Conservation (phyloP, 1,284 basidiomycete species). For the Thecaphora thlaspeos region DNA sequence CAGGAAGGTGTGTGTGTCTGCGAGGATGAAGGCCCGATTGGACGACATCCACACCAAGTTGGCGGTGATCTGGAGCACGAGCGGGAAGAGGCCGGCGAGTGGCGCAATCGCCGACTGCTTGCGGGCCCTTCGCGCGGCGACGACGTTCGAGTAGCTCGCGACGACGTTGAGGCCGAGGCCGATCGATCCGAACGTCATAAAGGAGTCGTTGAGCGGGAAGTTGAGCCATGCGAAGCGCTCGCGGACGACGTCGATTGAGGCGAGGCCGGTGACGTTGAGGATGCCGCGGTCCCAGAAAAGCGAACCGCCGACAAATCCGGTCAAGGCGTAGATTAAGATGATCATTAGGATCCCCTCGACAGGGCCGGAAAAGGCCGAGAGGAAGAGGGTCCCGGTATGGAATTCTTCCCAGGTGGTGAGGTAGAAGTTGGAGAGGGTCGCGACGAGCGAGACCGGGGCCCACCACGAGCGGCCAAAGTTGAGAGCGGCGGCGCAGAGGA, state of each 20-base stretch:
- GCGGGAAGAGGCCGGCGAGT: constrained; percentile 75
- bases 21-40: constrained; percentile 34
- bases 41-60: constrained; percentile 76
- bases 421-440: constrained; percentile 90
- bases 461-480: constrained; percentile 92
- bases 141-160: constrained; percentile 60
- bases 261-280: constrained; percentile 67
- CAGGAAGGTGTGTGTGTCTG: constrained; percentile 64
- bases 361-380: constrained; percentile 85
- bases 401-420: constrained; percentile 96
- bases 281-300: constrained; percentile 79
- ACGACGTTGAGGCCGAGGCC: constrained; percentile 79
- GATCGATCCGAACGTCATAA: constrained; percentile 79
- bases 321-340: constrained; percentile 73
- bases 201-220: constrained; percentile 77
- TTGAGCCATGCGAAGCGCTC: constrained; percentile 62
- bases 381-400: constrained; percentile 69
- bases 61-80: constrained; percentile 69
- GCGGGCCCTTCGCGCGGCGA: constrained; percentile 18
- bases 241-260: constrained; percentile 59
- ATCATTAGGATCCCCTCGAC: constrained; percentile 94
- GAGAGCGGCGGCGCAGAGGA: constrained; percentile 60
- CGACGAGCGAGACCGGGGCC: constrained; percentile 83
- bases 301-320: constrained; percentile 62
- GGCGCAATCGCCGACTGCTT: constrained; percentile 62